Percentiles rank a stretch among this genome's conserved stretches.
phyloP scores from a whole-genome alignment of 768 basidiomycete species.

The Naganishia randhawae region DNA sequence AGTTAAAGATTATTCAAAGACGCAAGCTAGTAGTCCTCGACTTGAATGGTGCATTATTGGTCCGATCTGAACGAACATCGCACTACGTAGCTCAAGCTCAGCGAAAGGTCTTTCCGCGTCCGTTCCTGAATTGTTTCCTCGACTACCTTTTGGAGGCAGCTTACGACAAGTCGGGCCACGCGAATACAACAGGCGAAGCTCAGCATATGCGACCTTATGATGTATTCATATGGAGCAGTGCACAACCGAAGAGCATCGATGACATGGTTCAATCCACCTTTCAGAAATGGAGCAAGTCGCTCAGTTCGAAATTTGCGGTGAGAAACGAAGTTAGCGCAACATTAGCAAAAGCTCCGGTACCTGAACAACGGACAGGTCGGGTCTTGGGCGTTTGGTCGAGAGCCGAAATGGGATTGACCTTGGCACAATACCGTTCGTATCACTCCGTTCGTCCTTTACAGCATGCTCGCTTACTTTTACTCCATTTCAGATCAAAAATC shows the following conservation, averaged over 20 bases:
- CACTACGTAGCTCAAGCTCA: slow-evolving; percentile 1
- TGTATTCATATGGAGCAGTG: slow-evolving; percentile 48
- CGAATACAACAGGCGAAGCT: neutral
- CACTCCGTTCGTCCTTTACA: neutral
- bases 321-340: neutral
- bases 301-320: neutral
- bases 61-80: slow-evolving; percentile 12
- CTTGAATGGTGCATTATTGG: slow-evolving; percentile 45
- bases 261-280: slow-evolving; percentile 43
- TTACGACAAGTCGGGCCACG: neutral
- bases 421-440: slow-evolving; percentile 42
- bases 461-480: neutral
- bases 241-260: slow-evolving; percentile 46
- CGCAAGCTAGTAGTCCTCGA: slow-evolving; percentile 46
- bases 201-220: slow-evolving; percentile 38
- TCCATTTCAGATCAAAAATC: slow-evolving; percentile 36
- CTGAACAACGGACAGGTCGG: slow-evolving; percentile 33
- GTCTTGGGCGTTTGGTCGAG: slow-evolving; percentile 46
- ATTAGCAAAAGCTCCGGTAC: slow-evolving; percentile 19
- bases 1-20: neutral
- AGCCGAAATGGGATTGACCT: slow-evolving; percentile 42
- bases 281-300: slow-evolving; percentile 22
- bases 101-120: slow-evolving; percentile 24
- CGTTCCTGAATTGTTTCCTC: slow-evolving; percentile 43
- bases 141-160: slow-evolving; percentile 31